Conservation (phyloP, 352 stramenopile species). For the Globisporangium nagaii region DNA sequence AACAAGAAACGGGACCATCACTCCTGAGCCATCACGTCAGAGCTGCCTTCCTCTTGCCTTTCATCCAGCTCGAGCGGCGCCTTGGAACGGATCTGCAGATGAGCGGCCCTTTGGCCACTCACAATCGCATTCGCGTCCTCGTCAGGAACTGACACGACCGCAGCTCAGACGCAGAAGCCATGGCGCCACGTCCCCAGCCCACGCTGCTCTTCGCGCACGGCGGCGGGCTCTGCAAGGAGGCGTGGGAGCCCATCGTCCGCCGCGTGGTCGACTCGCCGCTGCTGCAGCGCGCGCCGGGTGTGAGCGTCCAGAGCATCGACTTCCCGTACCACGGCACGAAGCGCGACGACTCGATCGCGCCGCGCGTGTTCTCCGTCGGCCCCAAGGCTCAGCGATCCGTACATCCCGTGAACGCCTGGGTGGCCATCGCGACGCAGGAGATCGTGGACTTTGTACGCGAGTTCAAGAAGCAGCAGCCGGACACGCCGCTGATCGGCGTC, state of each 20-base stretch:
- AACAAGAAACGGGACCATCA: no score
- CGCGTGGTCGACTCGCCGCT: conserved; percentile 25
- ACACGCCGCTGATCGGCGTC: conserved; percentile 38
- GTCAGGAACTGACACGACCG: no score
- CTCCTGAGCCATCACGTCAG: no score
- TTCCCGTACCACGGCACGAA: conserved; percentile 45
- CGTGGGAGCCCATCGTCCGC: conserved; percentile 39
- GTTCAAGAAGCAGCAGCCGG: conserved; percentile 3
- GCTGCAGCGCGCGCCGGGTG: conserved; percentile 12
- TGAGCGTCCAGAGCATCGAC: conserved; percentile 29
- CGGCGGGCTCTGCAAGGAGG: conserved; percentile 37
- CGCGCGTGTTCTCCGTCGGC: conserved; percentile 6
- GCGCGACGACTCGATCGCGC: conserved; percentile 25
- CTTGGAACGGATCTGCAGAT: no score
- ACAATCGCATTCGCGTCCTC: background rate
- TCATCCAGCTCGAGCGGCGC: no score
- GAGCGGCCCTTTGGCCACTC: no score
- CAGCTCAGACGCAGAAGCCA: background rate
- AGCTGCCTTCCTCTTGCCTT: no score
- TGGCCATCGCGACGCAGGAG: conserved; percentile 10
- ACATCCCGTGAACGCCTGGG: conserved; percentile 32
- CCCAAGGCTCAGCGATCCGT: conserved; percentile 18
- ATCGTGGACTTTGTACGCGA: conserved; percentile 11
- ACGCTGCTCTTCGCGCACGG: conserved; percentile 50
- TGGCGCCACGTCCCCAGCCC: background rate